Base-by-base conservation (phyloP, 805 yeast genomes). In the Scheffersomyces ergatensis region DNA sequence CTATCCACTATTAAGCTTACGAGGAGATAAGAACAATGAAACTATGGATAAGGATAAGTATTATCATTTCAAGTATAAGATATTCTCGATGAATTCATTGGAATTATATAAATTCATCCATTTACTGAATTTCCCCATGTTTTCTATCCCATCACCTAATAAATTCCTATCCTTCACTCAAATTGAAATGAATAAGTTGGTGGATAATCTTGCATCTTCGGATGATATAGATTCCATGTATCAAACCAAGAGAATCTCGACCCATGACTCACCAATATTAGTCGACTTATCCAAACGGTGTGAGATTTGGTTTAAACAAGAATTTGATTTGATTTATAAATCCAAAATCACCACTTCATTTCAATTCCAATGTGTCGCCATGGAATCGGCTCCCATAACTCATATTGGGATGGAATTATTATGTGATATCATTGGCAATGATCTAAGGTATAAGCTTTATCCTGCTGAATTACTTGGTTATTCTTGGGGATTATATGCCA, bases 401-500 rank as follows among this genome's bases (percentile, higher is more conserved):
- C 66, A 77, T 2, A 71, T 80, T 46, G 62, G 67, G n/a, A 47
- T 77, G 11, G 89, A 85, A 46, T 53, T 84, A 4, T 43, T 83
- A 2, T 65, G 73, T 8, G 80, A 77, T 36, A 38, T 80, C 3
- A 46, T 81, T 3, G 77, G 72, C 18, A 50, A 55, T 1, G 53
- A 57, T 12, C 50, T 83, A 0, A 57, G 70, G 18, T 55, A 62
- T 4, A 44, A 46, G 4, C 49, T 85, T 1, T 85, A 83, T 51
- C 74, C 77, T 1, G 70, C 81, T 1, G 77, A 80, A 41, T 53
- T 69, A n/a, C 43, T 81, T 8, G 80, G 82, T 1, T 81, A 72
- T 50, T 54, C 74, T 0, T 84, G 84, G 77, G 80, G 77, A 15
- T 45, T 84, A 0, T 63, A 58, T 27, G 76, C 88, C 0, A 77